Conservation (phyloP, 148 eudicot genomes). For the Spergularia bocconei region DNA sequence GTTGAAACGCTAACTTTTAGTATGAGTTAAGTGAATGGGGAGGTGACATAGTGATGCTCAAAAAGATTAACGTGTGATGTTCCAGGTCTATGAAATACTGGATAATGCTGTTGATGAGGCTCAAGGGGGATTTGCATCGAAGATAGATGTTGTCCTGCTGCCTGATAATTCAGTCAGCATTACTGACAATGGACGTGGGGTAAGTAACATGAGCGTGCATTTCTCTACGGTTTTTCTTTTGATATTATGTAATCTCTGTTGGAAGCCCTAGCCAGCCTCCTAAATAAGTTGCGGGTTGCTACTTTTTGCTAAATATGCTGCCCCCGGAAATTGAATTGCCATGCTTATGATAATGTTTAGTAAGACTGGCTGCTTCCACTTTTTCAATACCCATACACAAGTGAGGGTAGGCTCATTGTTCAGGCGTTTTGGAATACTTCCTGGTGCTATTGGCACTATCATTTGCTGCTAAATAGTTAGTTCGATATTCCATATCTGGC, state of each 20-base stretch:
- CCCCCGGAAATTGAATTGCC: too few relatives aligned
- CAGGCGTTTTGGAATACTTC: too few relatives aligned
- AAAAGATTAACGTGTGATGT: conserved; percentile 9
- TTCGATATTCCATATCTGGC: background rate
- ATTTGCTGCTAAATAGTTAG: background rate
- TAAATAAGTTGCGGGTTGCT: background rate
- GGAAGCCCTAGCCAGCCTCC: background rate
- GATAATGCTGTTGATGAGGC: conserved; percentile 97
- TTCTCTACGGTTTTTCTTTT: background rate
- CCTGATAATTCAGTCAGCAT: conserved; percentile 88
- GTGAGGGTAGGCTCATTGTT: background rate
- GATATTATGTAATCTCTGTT: background rate
- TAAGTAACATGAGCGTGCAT: conserved; percentile 30
- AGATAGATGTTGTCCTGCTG: conserved; percentile 60
- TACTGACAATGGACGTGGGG: conserved; percentile 98
- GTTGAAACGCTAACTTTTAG: background rate
- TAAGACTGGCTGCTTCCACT: too few relatives aligned
- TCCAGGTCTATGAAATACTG: conserved; percentile 89
- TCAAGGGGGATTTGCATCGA: conserved; percentile 96
- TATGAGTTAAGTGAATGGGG: background rate
- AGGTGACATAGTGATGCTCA: background rate
- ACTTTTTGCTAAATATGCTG: background rate
- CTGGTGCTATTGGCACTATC: too few relatives aligned
- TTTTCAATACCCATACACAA: background rate
- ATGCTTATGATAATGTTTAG: too few relatives aligned